Evolutionary conservation across 2,329 filamentous ascomycete genomes (phyloP).

Genomic region (Botrytis galanthina): DNA sequence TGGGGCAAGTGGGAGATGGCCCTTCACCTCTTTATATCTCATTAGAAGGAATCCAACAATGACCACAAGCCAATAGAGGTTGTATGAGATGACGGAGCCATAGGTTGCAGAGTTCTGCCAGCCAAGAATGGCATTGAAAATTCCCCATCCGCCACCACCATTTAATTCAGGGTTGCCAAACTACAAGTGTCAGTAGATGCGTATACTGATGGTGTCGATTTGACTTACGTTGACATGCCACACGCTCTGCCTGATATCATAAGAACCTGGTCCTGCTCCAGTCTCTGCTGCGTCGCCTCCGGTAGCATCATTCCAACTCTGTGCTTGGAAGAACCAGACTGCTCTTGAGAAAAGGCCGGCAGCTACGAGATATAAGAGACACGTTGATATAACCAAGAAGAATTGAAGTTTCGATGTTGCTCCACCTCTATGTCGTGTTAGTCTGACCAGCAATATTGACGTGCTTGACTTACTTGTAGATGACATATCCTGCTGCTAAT

Average conservation of each 20-base stretch:
- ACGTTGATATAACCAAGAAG: constrained; percentile 80
- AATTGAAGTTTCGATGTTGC: constrained; percentile 65
- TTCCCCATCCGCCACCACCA: constrained; percentile 77
- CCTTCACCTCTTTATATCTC: constrained; percentile 63
- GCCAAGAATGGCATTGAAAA: constrained; percentile 82
- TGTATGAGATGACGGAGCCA: constrained; percentile 83
- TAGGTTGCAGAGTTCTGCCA: constrained; percentile 90
- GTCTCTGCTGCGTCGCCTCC: constrained; percentile 58
- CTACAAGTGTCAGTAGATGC: constrained; percentile 42
- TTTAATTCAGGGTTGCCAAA: constrained; percentile 75
- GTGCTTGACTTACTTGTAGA: constrained; percentile 67
- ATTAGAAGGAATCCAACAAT: constrained; percentile 63
- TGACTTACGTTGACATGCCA: constrained; percentile 75
- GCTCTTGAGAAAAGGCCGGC: constrained; percentile 77
- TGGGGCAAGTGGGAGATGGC: constrained; percentile 43
- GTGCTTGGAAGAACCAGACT: constrained; percentile 71
- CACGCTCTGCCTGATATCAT: constrained; percentile 73
- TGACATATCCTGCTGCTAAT: constrained; percentile 62
- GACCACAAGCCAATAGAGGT: constrained; percentile 77
- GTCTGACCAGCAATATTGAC: neutral
- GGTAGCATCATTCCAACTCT: constrained; percentile 56
- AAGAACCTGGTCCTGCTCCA: constrained; percentile 69
- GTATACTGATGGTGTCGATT: neutral
- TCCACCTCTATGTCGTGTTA: constrained; percentile 49
- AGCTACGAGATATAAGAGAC: constrained; percentile 79